Conservation (phyloP, 768 basidiomycete species). For the Stropharia rugosoannulata region DNA sequence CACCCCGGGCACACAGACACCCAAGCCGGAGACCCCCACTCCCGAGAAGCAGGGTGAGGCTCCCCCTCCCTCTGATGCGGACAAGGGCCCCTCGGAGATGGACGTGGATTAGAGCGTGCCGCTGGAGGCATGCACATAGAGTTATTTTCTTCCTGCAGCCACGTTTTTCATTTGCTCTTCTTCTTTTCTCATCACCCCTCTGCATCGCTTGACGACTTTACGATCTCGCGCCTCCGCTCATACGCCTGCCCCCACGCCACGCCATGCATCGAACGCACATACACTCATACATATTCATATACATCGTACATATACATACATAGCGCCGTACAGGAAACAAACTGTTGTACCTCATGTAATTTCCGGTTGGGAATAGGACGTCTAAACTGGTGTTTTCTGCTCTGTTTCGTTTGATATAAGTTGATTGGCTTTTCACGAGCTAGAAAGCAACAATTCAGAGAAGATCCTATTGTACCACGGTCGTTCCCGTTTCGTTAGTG, state of each 20-base stretch:
- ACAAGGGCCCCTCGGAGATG: slow-evolving; percentile 69
- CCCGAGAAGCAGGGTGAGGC: slow-evolving; percentile 22
- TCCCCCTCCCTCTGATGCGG: slow-evolving; percentile 24
- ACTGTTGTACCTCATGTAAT: slow-evolving; percentile 1
- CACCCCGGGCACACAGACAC: slow-evolving; percentile 69
- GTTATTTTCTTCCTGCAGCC: neutral
- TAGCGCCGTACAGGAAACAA: neutral
- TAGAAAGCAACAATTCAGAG: too few species aligned
- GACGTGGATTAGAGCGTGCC: slow-evolving; percentile 65
- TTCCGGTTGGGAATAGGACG: neutral
- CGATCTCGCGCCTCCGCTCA: neutral
- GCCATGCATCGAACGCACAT: neutral
- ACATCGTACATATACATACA: too few species aligned
- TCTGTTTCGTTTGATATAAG: too few species aligned
- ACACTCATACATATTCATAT: neutral
- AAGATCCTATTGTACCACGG: too few species aligned
- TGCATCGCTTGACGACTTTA: slow-evolving; percentile 1
- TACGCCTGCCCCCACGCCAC: too few species aligned
- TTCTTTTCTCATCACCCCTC: neutral
- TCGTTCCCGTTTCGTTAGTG: too few species aligned
- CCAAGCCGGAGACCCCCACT: slow-evolving; percentile 51
- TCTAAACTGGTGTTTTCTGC: neutral
- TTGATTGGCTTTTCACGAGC: too few species aligned
- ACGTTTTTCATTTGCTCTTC: neutral
- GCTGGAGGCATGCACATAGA: too few species aligned